Conservation (phyloP, 768 basidiomycete species). For the Lepiota venenata region DNA sequence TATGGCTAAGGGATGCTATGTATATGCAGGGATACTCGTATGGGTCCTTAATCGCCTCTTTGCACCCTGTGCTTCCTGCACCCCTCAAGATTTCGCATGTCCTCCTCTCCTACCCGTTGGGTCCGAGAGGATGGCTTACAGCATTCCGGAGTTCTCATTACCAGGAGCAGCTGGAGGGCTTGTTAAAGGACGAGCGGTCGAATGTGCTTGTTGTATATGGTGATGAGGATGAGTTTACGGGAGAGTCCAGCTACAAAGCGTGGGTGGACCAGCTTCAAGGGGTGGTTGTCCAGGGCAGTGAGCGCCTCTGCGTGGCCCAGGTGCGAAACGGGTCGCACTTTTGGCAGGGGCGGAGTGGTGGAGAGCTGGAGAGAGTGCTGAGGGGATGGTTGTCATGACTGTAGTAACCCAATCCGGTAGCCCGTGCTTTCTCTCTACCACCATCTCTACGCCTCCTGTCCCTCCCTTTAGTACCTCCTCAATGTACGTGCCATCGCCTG, state of each 20-base stretch:
- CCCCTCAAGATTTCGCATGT: constrained; percentile 60
- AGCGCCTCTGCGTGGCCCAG: constrained; percentile 30
- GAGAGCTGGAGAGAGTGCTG: constrained; percentile 25
- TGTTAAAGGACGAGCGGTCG: constrained; percentile 42
- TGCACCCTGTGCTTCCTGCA: constrained; percentile 51
- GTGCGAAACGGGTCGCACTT: constrained; percentile 61
- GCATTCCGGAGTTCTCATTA: constrained; percentile 62
- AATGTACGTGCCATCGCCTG: constrained; percentile 29
- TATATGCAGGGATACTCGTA: constrained; percentile 70
- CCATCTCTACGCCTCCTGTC: not conserved
- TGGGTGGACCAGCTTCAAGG: constrained; percentile 47
- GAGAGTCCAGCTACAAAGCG: constrained; percentile 43
- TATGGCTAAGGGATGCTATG: not conserved
- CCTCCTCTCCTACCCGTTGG: constrained; percentile 74
- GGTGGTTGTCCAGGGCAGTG: constrained; percentile 11
- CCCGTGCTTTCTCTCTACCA: constrained; percentile 1
- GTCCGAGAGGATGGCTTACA: constrained; percentile 64
- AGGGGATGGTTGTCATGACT: constrained; percentile 32
- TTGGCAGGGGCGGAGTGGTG: constrained; percentile 45
- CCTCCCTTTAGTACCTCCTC: constrained; percentile 16
- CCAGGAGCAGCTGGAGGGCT: constrained; percentile 41
- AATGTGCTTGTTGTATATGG: constrained; percentile 67
- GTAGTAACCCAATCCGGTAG: constrained; percentile 5
- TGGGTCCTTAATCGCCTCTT: constrained; percentile 70
- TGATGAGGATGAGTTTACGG: constrained; percentile 70